These are phyloP conservation scores for Citrus mangshanensis DNA, from an alignment of 345 rosid genomes.

Conservation along the genomic window DNA sequence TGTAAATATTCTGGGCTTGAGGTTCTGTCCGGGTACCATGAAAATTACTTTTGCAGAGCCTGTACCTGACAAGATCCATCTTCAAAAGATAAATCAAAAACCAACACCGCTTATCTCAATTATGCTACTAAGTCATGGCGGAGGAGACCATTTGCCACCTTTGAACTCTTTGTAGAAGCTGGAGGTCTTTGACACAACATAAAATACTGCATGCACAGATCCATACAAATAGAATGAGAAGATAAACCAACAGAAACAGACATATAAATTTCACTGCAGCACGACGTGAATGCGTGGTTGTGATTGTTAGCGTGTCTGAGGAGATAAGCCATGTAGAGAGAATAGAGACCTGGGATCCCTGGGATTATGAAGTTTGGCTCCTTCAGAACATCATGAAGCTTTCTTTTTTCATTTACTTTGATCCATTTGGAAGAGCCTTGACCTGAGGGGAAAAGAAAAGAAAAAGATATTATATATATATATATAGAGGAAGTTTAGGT, in stretches of 20 bases:
- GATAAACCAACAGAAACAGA: not conserved
- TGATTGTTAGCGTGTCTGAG: not conserved
- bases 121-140: slow-evolving; percentile 1
- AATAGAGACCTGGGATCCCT: slow-evolving; percentile 67
- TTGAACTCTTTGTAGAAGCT: slow-evolving; percentile 59
- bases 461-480: too few relatives aligned
- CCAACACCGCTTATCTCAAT: not conserved
- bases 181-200: slow-evolving; percentile 63
- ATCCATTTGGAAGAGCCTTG: slow-evolving; percentile 51
- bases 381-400: slow-evolving; percentile 61
- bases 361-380: slow-evolving; percentile 58
- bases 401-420: slow-evolving; percentile 66
- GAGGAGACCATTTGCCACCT: slow-evolving; percentile 65
- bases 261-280: not conserved
- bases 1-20: not conserved
- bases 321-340: not conserved
- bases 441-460: slow-evolving; percentile 23
- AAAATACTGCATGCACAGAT: slow-evolving; percentile 47
- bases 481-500: not conserved
- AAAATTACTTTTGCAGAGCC: not conserved
- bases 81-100: not conserved
- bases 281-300: not conserved
- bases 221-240: slow-evolving; percentile 4
- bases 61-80: not conserved
- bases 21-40: not conserved